phyloP scores from a whole-genome alignment of 2,329 filamentous ascomycete species.

The Dothistroma pini region DNA sequence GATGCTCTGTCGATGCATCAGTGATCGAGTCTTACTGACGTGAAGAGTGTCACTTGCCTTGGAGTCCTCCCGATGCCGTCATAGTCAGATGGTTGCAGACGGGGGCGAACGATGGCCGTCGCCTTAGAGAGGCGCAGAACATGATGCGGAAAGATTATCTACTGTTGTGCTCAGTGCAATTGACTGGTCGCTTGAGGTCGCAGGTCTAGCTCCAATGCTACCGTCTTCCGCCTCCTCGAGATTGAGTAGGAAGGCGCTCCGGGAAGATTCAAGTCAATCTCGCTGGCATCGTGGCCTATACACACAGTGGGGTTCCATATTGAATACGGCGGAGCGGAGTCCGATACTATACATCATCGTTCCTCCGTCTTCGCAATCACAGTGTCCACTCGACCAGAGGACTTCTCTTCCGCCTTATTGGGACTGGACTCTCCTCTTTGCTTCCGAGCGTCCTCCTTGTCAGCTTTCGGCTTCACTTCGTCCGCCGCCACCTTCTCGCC shows the following conservation, averaged over 20 bases:
- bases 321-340: conserved; percentile 13
- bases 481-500: conserved; percentile 1
- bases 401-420: conserved; percentile 6
- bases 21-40: conserved; percentile 3
- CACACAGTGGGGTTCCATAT: conserved; percentile 19
- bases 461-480: conserved; percentile 5
- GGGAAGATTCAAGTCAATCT: neutral
- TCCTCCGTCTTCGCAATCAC: conserved; percentile 23
- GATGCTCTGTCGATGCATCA: conserved; percentile 26
- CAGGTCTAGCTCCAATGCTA: neutral
- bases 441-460: conserved; percentile 8
- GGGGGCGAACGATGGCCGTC: conserved; percentile 38
- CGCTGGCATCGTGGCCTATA: neutral
- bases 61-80: conserved; percentile 25
- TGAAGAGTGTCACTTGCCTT: conserved; percentile 27
- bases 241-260: neutral
- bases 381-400: conserved; percentile 20
- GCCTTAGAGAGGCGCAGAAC: conserved; percentile 43
- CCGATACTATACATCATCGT: conserved; percentile 20
- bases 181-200: neutral
- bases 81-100: conserved; percentile 34
- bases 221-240: neutral
- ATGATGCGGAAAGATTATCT: conserved; percentile 20
- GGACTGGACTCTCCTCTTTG: conserved; percentile 7
- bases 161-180: neutral